Evolutionary conservation across 1,139 yeast species (phyloP), one percentile per base, ranked within the genome.

Genomic region (Candida buenavistaensis): DNA sequence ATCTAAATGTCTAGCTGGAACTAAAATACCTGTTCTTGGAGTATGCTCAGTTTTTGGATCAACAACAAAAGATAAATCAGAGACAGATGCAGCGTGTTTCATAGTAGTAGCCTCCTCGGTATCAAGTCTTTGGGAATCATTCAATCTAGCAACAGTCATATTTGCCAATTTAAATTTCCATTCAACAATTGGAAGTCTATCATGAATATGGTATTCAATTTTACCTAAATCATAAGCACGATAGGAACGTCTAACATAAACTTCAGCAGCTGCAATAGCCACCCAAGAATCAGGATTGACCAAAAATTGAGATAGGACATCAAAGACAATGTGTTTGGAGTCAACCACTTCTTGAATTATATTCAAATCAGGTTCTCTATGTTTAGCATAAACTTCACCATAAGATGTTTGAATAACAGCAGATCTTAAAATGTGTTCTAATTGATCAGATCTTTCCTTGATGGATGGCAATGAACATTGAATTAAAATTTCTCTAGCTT

Each of bases 391-490:
- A 35, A 83, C 77, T 52, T 88, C 95, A 51, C 97, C 97, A 54
- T 90, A 92, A 17, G 83, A 75, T 23, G 95, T 78, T 53, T 86
- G 89, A 50, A 90, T 87, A 32, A 92, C 97, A 28, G 97, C 82
- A 12, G 95, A 81, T 61, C 90, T 81, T 62, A 92, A 77, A 51
- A 92, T 92, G 61, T 90, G 97, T 65, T 92, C 97, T 56, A 92
- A 77, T 69, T 94, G 98, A 57, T 90, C 97, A 16, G 96, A 84
- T 68, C 98, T 83, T 68, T 92, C 98, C 62, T 86, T 82, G 46
- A 89, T 82, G 5, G 97, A 89, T 30, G 99, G 98, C 64, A 92
- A 74, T 26, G 97, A 88, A 59, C 97, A 90, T 70, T 90, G 96
- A 52, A 92, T 92, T 54, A 92, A 78, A 45, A 92, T 85, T 66